Base-by-base conservation (phyloP, 2,329 filamentous ascomycete species). In the Leptographium flavum region DNA sequence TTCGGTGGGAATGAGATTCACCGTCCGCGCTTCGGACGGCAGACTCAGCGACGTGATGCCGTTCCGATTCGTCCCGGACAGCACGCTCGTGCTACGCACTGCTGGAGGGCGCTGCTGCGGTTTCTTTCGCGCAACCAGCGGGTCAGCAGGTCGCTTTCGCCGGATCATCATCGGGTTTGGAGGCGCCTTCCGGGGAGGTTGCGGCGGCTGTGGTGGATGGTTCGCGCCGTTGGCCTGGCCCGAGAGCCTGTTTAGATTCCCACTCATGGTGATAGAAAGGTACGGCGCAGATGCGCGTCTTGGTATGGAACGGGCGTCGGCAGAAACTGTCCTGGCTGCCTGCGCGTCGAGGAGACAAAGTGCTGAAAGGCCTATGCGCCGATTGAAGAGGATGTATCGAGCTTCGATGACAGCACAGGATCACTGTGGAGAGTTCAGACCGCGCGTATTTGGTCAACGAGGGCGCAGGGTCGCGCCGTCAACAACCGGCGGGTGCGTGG, bases 81-180 rank as follows among this genome's bases (percentile, higher is more conserved):
- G 32, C 1, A 52, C 37, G 21, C 43, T 48, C 15, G 33, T 40
- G 17, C 10, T 25, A 1, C 46, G 49, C 0, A 42, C 43, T 56
- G 56, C 28, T 51, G 59, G 59, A 1, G 65, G 64, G 42, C 63
- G 58, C 48, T 57, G 57, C 21, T 58, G 48, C 3, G 66, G 63
- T 51, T 69, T 74, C 56, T 80, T 77, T 38, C 76, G 71, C 43
- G 78, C 68, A 43, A 81, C 76, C 19, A 85, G 64, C 27, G 82
- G 81, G 54, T 85, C 78, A 46, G 68, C 66, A 39, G 63, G 64
- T 47, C 69, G 67, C 47, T 69, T 71, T 45, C 71, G 63, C 45
- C 64, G 62, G 42, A 67, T 62, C 52, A 67, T 62, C 52, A 50
- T 22, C 13, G 31, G 30, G 17, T 46, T 49, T 11, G 48, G 46